Percentiles rank a stretch among this genome's conserved stretches.
Conservation (phyloP, 1,139 yeast species). For the Debaryomyces udenii region DNA sequence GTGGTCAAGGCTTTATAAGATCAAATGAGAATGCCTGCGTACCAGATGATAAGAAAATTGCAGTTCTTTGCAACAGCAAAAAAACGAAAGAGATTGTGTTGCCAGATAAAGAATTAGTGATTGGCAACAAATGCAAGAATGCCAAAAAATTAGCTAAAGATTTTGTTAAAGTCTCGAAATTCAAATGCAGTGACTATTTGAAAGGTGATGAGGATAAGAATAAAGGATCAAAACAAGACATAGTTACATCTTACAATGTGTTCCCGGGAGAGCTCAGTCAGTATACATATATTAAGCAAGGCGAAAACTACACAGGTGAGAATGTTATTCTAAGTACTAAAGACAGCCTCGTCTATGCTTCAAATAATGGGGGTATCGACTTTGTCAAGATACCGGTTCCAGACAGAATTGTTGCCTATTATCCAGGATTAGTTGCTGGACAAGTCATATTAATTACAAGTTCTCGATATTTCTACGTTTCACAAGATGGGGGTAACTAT, state of each 20-base stretch:
- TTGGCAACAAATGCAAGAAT: constrained; percentile 54
- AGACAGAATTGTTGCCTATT: constrained; percentile 55
- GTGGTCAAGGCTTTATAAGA: constrained; percentile 57
- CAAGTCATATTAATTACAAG: constrained; percentile 63
- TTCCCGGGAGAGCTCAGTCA: constrained; percentile 52
- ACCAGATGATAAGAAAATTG: constrained; percentile 45
- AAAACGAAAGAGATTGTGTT: constrained; percentile 26
- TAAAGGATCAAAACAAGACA: constrained; percentile 25
- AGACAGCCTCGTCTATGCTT: constrained; percentile 55
- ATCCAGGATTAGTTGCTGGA: constrained; percentile 66
- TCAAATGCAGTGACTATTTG: constrained; percentile 39
- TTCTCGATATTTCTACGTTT: constrained; percentile 52
- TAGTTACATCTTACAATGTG: constrained; percentile 22
- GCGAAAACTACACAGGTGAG: constrained; percentile 54
- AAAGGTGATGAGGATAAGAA: constrained; percentile 33
- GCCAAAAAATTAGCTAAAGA: constrained; percentile 27
- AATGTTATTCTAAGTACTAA: constrained; percentile 68
- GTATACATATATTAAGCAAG: constrained; percentile 60
- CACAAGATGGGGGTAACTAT: constrained; percentile 68
- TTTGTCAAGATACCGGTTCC: constrained; percentile 54
- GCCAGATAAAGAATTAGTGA: constrained; percentile 44
- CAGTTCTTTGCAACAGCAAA: constrained; percentile 27
- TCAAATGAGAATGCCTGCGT: constrained; percentile 55
- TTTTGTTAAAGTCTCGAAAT: constrained; percentile 28
- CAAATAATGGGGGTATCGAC: constrained; percentile 76